These are phyloP conservation scores for Triangularia setosa DNA, from an alignment of 2,329 filamentous ascomycete genomes.

Conservation along the genomic window DNA sequence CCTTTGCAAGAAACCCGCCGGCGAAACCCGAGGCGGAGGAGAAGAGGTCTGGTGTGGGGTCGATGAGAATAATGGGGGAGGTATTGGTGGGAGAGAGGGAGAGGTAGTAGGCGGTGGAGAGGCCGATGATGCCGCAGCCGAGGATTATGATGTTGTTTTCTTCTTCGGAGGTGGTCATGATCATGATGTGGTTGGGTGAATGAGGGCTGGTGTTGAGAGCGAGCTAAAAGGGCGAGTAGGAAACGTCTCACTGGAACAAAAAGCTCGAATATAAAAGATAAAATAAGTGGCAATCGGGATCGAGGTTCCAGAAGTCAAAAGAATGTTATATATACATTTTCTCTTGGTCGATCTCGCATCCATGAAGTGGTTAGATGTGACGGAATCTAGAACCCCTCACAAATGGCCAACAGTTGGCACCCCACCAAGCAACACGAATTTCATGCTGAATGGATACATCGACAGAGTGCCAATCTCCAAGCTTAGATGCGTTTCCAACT, in stretches of 20 bases:
- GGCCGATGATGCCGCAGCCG: constrained; percentile 66
- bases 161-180: constrained; percentile 30
- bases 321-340: neutral
- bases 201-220: too few species aligned
- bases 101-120: constrained; percentile 70
- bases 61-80: constrained; percentile 42
- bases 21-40: constrained; percentile 70
- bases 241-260: too few species aligned
- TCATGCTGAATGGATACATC: neutral
- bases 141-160: constrained; percentile 56
- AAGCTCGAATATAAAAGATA: neutral
- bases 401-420: neutral
- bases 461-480: neutral
- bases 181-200: neutral
- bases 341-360: neutral
- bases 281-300: neutral
- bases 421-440: neutral
- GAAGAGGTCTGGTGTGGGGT: constrained; percentile 55
- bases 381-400: neutral
- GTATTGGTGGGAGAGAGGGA: constrained; percentile 41
- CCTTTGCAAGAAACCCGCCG: constrained; percentile 67
- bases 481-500: neutral
- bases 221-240: too few species aligned
- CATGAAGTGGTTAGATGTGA: neutral
- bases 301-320: neutral